Conservation (phyloP, 805 yeast species). For the Candida tibetensis region DNA sequence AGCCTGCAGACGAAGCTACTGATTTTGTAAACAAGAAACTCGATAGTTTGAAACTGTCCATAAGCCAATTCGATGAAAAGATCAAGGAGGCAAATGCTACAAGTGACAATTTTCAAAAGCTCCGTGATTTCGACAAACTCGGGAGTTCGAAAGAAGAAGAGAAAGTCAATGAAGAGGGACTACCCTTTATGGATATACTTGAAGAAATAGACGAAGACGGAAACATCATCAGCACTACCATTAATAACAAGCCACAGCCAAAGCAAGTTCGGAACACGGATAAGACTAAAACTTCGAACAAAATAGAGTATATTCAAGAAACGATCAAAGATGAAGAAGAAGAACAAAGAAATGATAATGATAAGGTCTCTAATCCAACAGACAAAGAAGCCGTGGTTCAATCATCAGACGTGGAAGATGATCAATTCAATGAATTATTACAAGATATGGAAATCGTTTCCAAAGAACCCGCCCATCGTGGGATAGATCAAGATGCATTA, state of each 20-base stretch:
- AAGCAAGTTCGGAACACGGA: not conserved
- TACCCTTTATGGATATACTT: constrained; percentile 76
- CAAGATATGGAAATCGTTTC: constrained; percentile 40
- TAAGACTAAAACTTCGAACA: not conserved
- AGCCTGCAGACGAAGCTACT: constrained; percentile 26
- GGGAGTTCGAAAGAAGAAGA: constrained; percentile 9
- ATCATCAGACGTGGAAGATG: constrained; percentile 6
- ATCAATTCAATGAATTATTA: constrained; percentile 28
- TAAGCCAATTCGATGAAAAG: constrained; percentile 37
- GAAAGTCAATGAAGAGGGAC: constrained; percentile 40
- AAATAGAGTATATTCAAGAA: not conserved
- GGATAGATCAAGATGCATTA: constrained; percentile 17
- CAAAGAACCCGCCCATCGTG: constrained; percentile 16
- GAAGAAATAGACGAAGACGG: constrained; percentile 83
- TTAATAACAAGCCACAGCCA: constrained; percentile 18
- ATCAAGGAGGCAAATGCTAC: constrained; percentile 39
- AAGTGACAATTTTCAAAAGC: constrained; percentile 21
- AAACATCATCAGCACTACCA: constrained; percentile 45
- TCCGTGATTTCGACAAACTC: constrained; percentile 6
- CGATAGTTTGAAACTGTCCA: constrained; percentile 31
- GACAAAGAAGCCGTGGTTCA: not conserved
- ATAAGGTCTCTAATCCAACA: not conserved
- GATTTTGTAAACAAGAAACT: constrained; percentile 26
- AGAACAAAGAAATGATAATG: not conserved
- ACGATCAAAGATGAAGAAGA: not conserved